A percentile compares a stretch with the other conserved stretches of the same genome.
Evolutionary conservation across 2,329 filamentous ascomycete genomes (phyloP).

Genomic region (Talaromyces sp.): DNA sequence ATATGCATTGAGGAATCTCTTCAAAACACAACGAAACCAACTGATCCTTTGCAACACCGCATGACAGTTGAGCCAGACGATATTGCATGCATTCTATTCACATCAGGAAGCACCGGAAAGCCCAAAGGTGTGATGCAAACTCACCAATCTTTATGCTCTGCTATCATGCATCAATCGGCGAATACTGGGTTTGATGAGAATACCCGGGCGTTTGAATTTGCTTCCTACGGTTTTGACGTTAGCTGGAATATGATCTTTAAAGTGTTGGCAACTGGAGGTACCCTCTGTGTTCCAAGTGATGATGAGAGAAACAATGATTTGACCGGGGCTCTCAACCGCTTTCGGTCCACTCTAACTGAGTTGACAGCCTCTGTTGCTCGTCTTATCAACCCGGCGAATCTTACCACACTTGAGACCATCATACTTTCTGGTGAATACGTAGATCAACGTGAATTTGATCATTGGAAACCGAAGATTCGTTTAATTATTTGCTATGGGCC

Average conservation of each 20-base stretch:
- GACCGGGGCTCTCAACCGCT: conserved; percentile 16
- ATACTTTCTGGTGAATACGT: conserved; percentile 39
- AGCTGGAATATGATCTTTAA: conserved; percentile 46
- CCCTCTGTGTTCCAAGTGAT: conserved; percentile 50
- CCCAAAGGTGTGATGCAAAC: conserved; percentile 41
- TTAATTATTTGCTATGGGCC: conserved; percentile 45
- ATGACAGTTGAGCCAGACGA: not conserved
- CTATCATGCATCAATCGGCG: conserved; percentile 46
- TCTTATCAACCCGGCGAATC: conserved; percentile 31
- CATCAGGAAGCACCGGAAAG: conserved; percentile 12
- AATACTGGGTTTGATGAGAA: conserved; percentile 42
- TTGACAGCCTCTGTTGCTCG: conserved; percentile 55
- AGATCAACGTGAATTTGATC: conserved; percentile 34
- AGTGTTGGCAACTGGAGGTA: conserved; percentile 47
- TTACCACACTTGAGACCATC: conserved; percentile 34
- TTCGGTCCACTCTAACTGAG: conserved; percentile 46
- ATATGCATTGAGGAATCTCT: not conserved
- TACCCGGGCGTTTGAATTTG: conserved; percentile 42
- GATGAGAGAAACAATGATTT: conserved; percentile 44
- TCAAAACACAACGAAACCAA: not conserved
- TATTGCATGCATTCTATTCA: conserved; percentile 10
- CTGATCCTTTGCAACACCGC: not conserved
- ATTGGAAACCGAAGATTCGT: conserved; percentile 39
- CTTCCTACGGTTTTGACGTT: conserved; percentile 28
- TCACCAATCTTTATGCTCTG: conserved; percentile 56